Conservation (phyloP, 495 filamentous ascomycete species). For the Aspergillus nidulans region DNA sequence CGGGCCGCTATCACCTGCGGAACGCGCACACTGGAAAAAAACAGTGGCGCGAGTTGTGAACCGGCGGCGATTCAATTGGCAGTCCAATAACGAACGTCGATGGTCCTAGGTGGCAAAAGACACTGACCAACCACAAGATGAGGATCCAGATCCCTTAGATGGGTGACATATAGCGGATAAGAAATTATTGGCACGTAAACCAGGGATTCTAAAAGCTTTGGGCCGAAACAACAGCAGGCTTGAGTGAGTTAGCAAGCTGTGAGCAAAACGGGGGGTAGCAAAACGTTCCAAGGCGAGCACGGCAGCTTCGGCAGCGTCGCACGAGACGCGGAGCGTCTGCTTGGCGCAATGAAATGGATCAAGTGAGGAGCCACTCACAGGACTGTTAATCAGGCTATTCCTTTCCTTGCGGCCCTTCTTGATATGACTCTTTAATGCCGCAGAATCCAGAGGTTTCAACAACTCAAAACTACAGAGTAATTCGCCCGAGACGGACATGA, state of each 20-base stretch:
- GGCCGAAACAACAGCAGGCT: slow-evolving; percentile 46
- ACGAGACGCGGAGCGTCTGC: slow-evolving; percentile 19
- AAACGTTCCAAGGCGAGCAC: slow-evolving; percentile 10
- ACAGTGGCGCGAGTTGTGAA: slow-evolving; percentile 3
- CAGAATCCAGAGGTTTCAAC: slow-evolving; percentile 94
- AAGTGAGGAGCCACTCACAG: slow-evolving; percentile 56
- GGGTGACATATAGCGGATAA: slow-evolving; percentile 23
- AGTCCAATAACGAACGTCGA: slow-evolving; percentile 8
- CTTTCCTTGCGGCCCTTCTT: slow-evolving; percentile 94
- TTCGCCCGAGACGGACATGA: slow-evolving; percentile 95
- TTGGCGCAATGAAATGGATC: slow-evolving; percentile 23
- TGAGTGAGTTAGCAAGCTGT: slow-evolving; percentile 21
- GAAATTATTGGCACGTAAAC: slow-evolving; percentile 21
- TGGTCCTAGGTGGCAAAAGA: background rate
- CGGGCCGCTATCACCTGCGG: slow-evolving; percentile 10
- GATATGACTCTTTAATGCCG: slow-evolving; percentile 95
- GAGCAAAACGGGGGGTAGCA: slow-evolving; percentile 7
- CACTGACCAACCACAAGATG: background rate
- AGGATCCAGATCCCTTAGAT: slow-evolving; percentile 19
- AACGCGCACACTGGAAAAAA: slow-evolving; percentile 10
- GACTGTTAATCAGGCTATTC: slow-evolving; percentile 89
- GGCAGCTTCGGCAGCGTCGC: slow-evolving; percentile 25
- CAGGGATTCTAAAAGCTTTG: slow-evolving; percentile 39
- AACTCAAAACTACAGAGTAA: slow-evolving; percentile 96
- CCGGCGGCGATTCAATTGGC: slow-evolving; percentile 6